These are phyloP conservation scores for Pneumocystis murina DNA, from an alignment of 1,139 yeast species.

Conservation along the genomic window DNA sequence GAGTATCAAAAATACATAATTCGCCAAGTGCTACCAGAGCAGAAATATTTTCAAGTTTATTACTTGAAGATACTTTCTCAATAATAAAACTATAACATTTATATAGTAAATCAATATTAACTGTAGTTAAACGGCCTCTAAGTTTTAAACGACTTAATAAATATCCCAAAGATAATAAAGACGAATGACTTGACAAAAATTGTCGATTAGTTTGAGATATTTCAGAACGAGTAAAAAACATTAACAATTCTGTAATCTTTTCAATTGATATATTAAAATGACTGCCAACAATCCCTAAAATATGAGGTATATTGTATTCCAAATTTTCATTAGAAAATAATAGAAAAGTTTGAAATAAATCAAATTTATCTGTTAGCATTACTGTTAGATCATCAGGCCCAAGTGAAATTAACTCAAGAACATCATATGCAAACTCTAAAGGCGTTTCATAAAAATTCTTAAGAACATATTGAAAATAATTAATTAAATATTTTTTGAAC, in stretches of 20 bases:
- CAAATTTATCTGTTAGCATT: conserved; percentile 15
- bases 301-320: conserved; percentile 29
- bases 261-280: conserved; percentile 25
- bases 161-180: conserved; percentile 31
- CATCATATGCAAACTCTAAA: background rate
- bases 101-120: background rate
- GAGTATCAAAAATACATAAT: background rate
- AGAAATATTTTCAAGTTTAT: background rate
- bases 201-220: background rate
- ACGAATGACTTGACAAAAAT: conserved; percentile 16
- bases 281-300: conserved; percentile 44
- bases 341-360: conserved; percentile 17
- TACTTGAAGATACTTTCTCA: background rate
- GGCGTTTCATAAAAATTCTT: background rate
- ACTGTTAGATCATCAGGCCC: conserved; percentile 20
- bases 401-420: conserved; percentile 19
- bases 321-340: conserved; percentile 20
- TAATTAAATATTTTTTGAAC: conserved; percentile 18
- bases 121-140: conserved; percentile 21
- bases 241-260: conserved; percentile 13
- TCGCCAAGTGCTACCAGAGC: background rate
- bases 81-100: background rate
- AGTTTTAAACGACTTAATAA: conserved; percentile 38
- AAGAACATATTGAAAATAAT: conserved; percentile 28
- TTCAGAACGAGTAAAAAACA: conserved; percentile 5